Percentiles rank a stretch among this genome's conserved stretches.
Evolutionary conservation across 495 filamentous ascomycete genomes (phyloP).

Genomic region (Durotheca rogersii): DNA sequence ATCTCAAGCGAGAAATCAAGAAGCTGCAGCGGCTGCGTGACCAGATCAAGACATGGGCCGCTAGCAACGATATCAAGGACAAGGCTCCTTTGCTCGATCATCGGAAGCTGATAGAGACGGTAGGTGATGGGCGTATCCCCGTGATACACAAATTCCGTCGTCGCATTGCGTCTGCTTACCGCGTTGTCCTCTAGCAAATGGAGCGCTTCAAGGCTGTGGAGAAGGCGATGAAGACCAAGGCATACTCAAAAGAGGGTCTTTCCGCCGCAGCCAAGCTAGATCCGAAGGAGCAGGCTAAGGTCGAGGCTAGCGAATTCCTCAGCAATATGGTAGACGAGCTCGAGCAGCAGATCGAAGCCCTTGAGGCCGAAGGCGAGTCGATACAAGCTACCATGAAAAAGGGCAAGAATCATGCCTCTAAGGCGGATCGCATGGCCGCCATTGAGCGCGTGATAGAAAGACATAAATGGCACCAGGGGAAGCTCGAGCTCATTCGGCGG

Average conservation of each 20-base stretch:
- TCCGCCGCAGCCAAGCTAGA: slow-evolving; percentile 88
- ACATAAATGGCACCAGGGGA: slow-evolving; percentile 94
- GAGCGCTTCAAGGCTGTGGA: slow-evolving; percentile 99
- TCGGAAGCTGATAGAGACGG: slow-evolving; percentile 92
- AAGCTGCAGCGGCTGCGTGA: slow-evolving; percentile 96
- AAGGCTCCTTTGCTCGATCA: slow-evolving; percentile 93
- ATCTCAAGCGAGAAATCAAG: slow-evolving; percentile 98
- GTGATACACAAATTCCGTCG: slow-evolving; percentile 7
- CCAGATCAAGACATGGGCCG: slow-evolving; percentile 98
- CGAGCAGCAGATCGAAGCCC: slow-evolving; percentile 84
- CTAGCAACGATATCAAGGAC: slow-evolving; percentile 97
- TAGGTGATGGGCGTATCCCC: slow-evolving; percentile 44
- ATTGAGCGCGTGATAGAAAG: slow-evolving; percentile 82
- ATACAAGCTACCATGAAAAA: slow-evolving; percentile 91
- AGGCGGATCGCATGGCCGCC: slow-evolving; percentile 82
- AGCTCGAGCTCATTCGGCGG: slow-evolving; percentile 86
- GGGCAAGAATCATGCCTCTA: slow-evolving; percentile 78
- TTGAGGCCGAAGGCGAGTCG: slow-evolving; percentile 87
- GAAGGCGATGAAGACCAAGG: slow-evolving; percentile 99
- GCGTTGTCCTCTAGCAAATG: slow-evolving; percentile 84
- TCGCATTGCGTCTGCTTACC: slow-evolving; percentile 14
- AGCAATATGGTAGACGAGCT: slow-evolving; percentile 87
- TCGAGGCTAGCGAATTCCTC: slow-evolving; percentile 81
- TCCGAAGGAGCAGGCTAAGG: slow-evolving; percentile 90
- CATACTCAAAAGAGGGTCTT: slow-evolving; percentile 96